Base-by-base conservation (phyloP, 2,329 filamentous ascomycete genomes). In the Penicillium sp. region DNA sequence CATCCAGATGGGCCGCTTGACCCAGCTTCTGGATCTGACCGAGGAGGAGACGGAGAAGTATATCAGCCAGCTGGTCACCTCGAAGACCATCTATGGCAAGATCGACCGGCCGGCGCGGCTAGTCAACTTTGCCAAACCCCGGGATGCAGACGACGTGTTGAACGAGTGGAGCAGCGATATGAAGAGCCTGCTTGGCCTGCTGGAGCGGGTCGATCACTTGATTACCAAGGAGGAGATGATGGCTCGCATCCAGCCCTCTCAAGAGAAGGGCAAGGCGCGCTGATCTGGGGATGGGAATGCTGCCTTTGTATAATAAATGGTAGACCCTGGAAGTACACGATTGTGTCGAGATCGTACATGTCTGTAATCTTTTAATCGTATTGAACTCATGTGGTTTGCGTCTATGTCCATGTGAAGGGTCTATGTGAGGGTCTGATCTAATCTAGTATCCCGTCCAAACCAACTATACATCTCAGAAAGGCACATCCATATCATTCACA, bases 141-240 rank as follows among this genome's bases (percentile, higher is more conserved):
- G 91, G 55, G 90, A 95, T 70, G 89, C 90, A 1, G 93, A 98
- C 65, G 93, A 98, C 70, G 84, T 96, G 43, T 75, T 98, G 64
- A 98, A 98, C 66, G 93, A 98, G 73, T 98, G 93, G 93, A 95
- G 89, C 68, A 85, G 87, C 63, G 95, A 96, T 71, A 97, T 95
- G 89, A 95, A 93, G 84, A 90, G 85, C 65, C 72, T 95, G 61
- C 73, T 95, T 56, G 89, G 88, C 9, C 73, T 91, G 45, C 67
- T 95, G 64, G 89, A 95, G 77, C 80, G 89, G 54, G 94, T 98
- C 51, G 93, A 98, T 66, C 93, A 98, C 70, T 77, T 98, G 62
- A 98, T 98, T 64, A 98, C 94, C 45, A 97, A 97, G 78, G 93
- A 98, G 74, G 93, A 98, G 78, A 98, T 98, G 93, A 98, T 98